These are phyloP conservation scores for Rickenella mellea DNA, from an alignment of 768 basidiomycete species.

Conservation along the genomic window DNA sequence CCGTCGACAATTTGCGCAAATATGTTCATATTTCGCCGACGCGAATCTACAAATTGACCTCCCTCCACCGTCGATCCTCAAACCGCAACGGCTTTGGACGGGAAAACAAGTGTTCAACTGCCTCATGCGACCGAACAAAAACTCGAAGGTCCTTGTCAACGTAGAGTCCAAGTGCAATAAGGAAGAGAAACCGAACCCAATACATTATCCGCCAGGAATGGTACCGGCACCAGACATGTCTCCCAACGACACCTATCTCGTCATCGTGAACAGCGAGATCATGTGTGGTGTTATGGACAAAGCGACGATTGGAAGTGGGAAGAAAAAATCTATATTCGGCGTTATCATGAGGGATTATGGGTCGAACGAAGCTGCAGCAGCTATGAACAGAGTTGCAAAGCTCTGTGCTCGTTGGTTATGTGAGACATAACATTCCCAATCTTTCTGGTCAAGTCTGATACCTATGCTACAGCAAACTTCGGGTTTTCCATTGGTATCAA, in stretches of 20 bases:
- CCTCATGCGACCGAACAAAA: slow-evolving; percentile 88
- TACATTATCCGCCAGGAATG: slow-evolving; percentile 50
- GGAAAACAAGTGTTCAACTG: slow-evolving; percentile 99
- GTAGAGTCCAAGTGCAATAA: slow-evolving; percentile 95
- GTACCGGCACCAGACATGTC: slow-evolving; percentile 69
- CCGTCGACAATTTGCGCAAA: slow-evolving; percentile 90
- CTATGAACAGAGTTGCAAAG: slow-evolving; percentile 95
- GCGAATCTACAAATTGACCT: slow-evolving; percentile 90
- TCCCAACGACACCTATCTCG: slow-evolving; percentile 96
- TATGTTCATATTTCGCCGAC: slow-evolving; percentile 90
- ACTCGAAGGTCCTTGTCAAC: slow-evolving; percentile 79
- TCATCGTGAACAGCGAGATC: slow-evolving; percentile 94
- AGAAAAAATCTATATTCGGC: slow-evolving; percentile 99
- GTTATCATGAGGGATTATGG: slow-evolving; percentile 97
- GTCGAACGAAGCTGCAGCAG: slow-evolving; percentile 83
- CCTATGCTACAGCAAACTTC: slow-evolving; percentile 68
- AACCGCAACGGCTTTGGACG: slow-evolving; percentile 90
- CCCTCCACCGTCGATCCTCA: slow-evolving; percentile 90
- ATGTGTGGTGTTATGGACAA: slow-evolving; percentile 99
- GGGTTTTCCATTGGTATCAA: slow-evolving; percentile 98
- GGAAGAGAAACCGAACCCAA: slow-evolving; percentile 61
- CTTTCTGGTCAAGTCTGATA: slow-evolving; percentile 6
- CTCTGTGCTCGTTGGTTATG: slow-evolving; percentile 90
- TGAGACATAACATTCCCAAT: slow-evolving; percentile 23
- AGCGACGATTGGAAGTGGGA: slow-evolving; percentile 92